These are phyloP conservation scores for Ustilago bromivora DNA, from an alignment of 1,284 basidiomycete species.

Conservation along the genomic window DNA sequence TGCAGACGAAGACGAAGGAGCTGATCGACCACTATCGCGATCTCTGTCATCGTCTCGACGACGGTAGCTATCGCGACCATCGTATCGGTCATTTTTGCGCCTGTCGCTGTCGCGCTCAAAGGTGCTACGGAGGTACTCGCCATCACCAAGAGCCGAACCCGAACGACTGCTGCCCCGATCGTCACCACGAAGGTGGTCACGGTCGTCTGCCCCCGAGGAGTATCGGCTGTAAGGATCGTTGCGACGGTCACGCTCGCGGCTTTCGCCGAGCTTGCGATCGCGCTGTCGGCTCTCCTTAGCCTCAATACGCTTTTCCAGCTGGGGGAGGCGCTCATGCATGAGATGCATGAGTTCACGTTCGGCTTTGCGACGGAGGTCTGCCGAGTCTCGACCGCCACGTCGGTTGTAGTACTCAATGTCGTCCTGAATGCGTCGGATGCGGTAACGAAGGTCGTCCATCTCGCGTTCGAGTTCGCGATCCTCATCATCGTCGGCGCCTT, in stretches of 20 bases:
- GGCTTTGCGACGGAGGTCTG: conserved; percentile 84
- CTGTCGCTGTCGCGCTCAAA: conserved; percentile 64
- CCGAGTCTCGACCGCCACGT: conserved; percentile 80
- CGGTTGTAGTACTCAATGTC: conserved; percentile 88
- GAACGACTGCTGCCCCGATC: conserved; percentile 26
- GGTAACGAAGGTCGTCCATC: conserved; percentile 86
- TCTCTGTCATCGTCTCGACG: conserved; percentile 49
- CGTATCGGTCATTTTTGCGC: conserved; percentile 68
- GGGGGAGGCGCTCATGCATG: conserved; percentile 91
- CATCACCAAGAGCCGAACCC: conserved; percentile 41
- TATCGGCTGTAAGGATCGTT: conserved; percentile 76
- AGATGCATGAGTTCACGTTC: conserved; percentile 89
- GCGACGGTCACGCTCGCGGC: conserved; percentile 82
- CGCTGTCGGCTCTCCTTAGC: conserved; percentile 82
- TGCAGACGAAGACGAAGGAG: conserved; percentile 66
- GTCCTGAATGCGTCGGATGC: conserved; percentile 88
- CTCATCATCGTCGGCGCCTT: conserved; percentile 84
- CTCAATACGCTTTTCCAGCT: conserved; percentile 86
- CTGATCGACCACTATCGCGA: conserved; percentile 70
- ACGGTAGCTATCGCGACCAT: conserved; percentile 62
- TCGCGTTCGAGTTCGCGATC: conserved; percentile 79
- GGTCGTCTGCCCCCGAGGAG: conserved; percentile 32
- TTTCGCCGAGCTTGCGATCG: conserved; percentile 72
- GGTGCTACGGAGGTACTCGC: conserved; percentile 58
- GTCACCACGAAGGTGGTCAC: conserved; percentile 34